Evolutionary conservation across 169 alveolate species (phyloP).

Genomic region (Plasmodium knowlesi): DNA sequence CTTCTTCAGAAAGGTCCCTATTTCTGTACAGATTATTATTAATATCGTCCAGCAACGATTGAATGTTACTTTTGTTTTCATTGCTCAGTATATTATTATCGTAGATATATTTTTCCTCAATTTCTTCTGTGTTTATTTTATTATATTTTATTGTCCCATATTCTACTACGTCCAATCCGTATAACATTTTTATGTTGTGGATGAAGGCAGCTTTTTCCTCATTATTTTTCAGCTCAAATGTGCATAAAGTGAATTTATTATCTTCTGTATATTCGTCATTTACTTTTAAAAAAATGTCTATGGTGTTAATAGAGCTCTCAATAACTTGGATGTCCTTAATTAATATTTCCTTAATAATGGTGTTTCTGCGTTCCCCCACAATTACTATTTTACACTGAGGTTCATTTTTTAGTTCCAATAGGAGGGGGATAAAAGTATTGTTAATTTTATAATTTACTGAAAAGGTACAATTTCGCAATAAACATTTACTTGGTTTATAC

Average conservation of each 20-base stretch:
- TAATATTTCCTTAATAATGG: conserved; percentile 47
- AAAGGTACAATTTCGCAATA: conserved; percentile 50
- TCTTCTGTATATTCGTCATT: conserved; percentile 47
- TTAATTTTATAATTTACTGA: conserved; percentile 43
- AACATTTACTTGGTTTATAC: conserved; percentile 37
- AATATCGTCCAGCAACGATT: conserved; percentile 24
- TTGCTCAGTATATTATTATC: conserved; percentile 46
- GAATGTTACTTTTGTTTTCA: conserved; percentile 17
- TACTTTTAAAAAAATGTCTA: conserved; percentile 61
- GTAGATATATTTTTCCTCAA: conserved; percentile 49
- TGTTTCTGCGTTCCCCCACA: conserved; percentile 16
- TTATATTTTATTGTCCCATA: conserved; percentile 67
- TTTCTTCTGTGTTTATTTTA: conserved; percentile 40
- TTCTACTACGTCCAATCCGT: conserved; percentile 65
- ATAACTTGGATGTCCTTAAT: conserved; percentile 41
- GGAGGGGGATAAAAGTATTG: conserved; percentile 14
- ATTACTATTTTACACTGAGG: conserved; percentile 52
- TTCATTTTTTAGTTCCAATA: conserved; percentile 48
- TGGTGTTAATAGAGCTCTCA: conserved; percentile 42
- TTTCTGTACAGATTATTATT: conserved; percentile 22
- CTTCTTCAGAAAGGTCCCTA: conserved; percentile 3
- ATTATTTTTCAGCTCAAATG: conserved; percentile 29
- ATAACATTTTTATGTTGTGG: conserved; percentile 54
- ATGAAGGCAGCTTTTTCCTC: conserved; percentile 38
- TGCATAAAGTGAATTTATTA: conserved; percentile 24